Conservation (phyloP, 352 stramenopile genomes). For the Phytopythium ostracodes region DNA sequence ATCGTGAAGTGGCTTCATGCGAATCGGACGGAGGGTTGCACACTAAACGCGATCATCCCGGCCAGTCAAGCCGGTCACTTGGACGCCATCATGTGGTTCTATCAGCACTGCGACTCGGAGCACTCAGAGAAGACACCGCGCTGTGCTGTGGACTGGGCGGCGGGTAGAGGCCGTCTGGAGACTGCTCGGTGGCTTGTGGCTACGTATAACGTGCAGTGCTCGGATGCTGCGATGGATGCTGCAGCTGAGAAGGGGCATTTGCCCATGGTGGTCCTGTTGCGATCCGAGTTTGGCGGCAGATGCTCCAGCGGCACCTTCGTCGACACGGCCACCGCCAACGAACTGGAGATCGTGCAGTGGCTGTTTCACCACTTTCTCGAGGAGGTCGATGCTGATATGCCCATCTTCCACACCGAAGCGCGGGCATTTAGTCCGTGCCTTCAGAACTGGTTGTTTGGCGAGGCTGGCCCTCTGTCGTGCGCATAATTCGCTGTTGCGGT, state of each 20-base stretch:
- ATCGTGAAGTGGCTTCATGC: neutral
- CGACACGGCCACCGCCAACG: neutral
- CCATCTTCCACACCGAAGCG: neutral
- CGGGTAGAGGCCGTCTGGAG: neutral
- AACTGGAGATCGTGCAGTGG: conserved; percentile 2
- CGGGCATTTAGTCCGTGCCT: neutral
- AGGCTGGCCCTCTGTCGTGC: neutral
- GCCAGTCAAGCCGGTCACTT: neutral
- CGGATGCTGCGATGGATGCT: neutral
- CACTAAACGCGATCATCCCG: neutral
- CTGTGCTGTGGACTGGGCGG: neutral
- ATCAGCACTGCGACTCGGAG: neutral
- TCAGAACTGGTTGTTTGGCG: conserved; percentile 2
- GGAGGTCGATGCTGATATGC: neutral
- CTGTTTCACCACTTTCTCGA: conserved; percentile 1
- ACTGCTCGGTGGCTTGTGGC: neutral
- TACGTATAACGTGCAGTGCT: neutral
- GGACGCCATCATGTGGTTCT: neutral
- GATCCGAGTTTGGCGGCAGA: neutral
- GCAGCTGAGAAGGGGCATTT: neutral
- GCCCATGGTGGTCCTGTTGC: conserved; percentile 1
- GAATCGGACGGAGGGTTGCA: neutral
- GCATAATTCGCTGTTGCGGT: neutral
- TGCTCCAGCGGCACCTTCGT: neutral
- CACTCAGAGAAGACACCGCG: neutral